Evolutionary conservation across 164 flowering plant species (phyloP), one percentile per base, ranked within the genome.

Genomic region (Tinospora cordifolia): DNA sequence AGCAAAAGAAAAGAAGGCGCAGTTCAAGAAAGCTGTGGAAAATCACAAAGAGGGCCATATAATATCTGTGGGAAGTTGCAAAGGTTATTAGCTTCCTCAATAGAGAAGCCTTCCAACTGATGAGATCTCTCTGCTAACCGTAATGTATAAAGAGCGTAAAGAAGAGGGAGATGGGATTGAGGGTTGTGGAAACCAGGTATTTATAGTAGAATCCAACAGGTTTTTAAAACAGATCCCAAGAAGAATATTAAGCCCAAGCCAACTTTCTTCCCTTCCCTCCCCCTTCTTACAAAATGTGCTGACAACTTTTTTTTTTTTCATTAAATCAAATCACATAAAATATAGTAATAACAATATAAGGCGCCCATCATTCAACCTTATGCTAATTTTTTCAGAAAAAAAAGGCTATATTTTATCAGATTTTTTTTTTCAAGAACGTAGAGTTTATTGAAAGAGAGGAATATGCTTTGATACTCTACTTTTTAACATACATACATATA

Each of bases 11-110:
- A 14, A 34, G 66, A 51, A 51, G 59, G 57, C 60, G 82, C 78
- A 75, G 82, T 80, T 80, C 83, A 80, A 80, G 83, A 80, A 80
- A 80, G 83, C 83, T 80, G 83, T 80, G 83, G 83, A 80, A 80
- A 69, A 78, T 62, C 64, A 75, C 77, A 62, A 71, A 80, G 73
- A 80, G 80, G 66, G 66, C 11, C 83, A 70, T 69, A 12, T 11
- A 63, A 24, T 14, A 24, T 25, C 36, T 17, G 44, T 6, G 19
- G 66, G 4, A 30, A 30, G 36, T 30, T 9, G 6, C 24, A 25
- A 17, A 15, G 22, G 24, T n/a, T n/a, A n/a, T n/a, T n/a, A n/a
- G n/a, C 41, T 34, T 24, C 25, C 11, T 13, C 22, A 2, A 60
- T 8, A 26, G 6, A 4, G 34, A 60, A 24, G 24, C 8, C 63